Conservation (phyloP, 2,329 filamentous ascomycete genomes). For the Colletotrichum sp. region DNA sequence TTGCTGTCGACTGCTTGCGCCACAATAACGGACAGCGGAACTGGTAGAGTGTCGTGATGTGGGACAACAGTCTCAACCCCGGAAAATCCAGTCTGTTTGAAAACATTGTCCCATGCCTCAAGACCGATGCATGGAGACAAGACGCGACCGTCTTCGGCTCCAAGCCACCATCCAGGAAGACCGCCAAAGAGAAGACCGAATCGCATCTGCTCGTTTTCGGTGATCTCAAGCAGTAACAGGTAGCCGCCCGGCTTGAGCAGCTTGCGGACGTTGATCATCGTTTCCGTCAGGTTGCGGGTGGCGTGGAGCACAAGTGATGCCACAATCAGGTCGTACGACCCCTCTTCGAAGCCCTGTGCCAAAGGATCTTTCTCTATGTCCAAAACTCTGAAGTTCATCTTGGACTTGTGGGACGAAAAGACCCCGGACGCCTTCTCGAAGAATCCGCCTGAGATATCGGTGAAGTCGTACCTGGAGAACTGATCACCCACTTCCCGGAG, state of each 20-base stretch:
- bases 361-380: slow-evolving; percentile 33
- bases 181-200: slow-evolving; percentile 25
- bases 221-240: slow-evolving; percentile 18
- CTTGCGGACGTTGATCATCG: slow-evolving; percentile 25
- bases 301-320: slow-evolving; percentile 33
- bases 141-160: slow-evolving; percentile 23
- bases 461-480: slow-evolving; percentile 25
- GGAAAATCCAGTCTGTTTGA: background rate
- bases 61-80: background rate
- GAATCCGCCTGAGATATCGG: slow-evolving; percentile 25
- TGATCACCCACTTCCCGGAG: slow-evolving; percentile 2
- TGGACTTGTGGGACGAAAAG: slow-evolving; percentile 16
- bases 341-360: slow-evolving; percentile 30
- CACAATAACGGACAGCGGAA: slow-evolving; percentile 24
- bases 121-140: background rate
- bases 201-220: slow-evolving; percentile 16
- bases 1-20: slow-evolving; percentile 21
- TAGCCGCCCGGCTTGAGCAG: slow-evolving; percentile 36
- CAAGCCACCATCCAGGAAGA: slow-evolving; percentile 33
- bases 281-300: slow-evolving; percentile 23
- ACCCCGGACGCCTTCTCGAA: slow-evolving; percentile 28
- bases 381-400: slow-evolving; percentile 27
- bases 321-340: slow-evolving; percentile 31
- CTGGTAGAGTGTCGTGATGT: background rate
- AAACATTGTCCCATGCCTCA: background rate